phyloP scores from a whole-genome alignment of 192 early-diverging fungal genomes.

The Podila epigama region DNA sequence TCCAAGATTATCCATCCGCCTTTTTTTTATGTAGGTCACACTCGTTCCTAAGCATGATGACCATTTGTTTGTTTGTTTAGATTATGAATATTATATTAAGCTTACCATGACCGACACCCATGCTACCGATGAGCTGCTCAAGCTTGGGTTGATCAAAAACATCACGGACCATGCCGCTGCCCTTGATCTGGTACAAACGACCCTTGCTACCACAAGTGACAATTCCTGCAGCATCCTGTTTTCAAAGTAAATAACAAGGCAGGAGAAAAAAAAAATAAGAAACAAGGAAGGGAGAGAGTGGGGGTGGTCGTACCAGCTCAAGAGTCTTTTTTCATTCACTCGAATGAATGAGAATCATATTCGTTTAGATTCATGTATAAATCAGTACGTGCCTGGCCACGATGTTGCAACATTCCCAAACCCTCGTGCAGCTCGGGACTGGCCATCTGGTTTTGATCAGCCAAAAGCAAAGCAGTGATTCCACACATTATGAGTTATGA shows the following conservation, averaged over 20 bases:
- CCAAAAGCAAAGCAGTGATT: slow-evolving; percentile 83
- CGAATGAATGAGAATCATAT: neutral
- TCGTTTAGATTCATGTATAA: neutral
- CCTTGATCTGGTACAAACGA: slow-evolving; percentile 98
- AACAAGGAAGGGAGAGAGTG: too few relatives aligned
- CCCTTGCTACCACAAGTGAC: slow-evolving; percentile 97
- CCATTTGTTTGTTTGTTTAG: neutral
- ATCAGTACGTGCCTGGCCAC: slow-evolving; percentile 85
- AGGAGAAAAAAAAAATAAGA: neutral
- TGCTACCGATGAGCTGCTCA: slow-evolving; percentile 78
- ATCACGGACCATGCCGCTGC: slow-evolving; percentile 99
- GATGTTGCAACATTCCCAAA: slow-evolving; percentile 95
- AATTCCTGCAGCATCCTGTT: slow-evolving; percentile 99
- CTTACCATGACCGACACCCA: slow-evolving; percentile 98
- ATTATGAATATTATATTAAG: neutral
- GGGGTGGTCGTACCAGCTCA: too few relatives aligned
- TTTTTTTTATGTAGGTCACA: too few relatives aligned
- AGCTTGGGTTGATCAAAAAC: slow-evolving; percentile 89
- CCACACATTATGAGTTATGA: slow-evolving; percentile 79
- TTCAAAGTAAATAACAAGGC: too few relatives aligned
- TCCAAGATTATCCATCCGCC: too few relatives aligned
- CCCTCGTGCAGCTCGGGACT: slow-evolving; percentile 93
- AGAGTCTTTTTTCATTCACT: too few relatives aligned
- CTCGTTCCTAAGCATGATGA: too few relatives aligned
- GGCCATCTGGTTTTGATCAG: slow-evolving; percentile 76